Percentiles rank a stretch among this genome's conserved stretches.
Conservation (phyloP, 768 basidiomycete genomes). For the Boletales sp. region DNA sequence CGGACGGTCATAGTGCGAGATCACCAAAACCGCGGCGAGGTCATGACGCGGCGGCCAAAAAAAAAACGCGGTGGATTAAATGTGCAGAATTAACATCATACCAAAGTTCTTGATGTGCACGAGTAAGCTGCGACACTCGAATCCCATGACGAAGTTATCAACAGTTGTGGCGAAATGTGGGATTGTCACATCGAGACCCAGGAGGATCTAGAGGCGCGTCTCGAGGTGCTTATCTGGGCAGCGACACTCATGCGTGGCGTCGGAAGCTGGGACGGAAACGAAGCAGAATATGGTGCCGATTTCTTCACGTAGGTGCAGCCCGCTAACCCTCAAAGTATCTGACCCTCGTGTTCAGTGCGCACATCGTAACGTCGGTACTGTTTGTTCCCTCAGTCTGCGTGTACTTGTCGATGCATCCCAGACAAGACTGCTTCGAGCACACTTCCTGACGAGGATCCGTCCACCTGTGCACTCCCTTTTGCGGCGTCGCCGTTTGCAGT, state of each 20-base stretch:
- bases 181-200: slow-evolving; percentile 34
- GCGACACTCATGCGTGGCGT: slow-evolving; percentile 57
- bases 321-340: not conserved
- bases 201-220: slow-evolving; percentile 43
- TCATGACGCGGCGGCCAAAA: too few species aligned
- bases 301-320: slow-evolving; percentile 55
- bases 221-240: slow-evolving; percentile 63
- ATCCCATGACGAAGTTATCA: slow-evolving; percentile 39
- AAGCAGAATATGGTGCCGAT: slow-evolving; percentile 51
- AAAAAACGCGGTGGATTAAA: too few species aligned
- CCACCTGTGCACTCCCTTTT: slow-evolving; percentile 24
- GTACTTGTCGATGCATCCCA: slow-evolving; percentile 52
- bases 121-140: slow-evolving; percentile 34
- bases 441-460: slow-evolving; percentile 48
- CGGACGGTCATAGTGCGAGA: too few species aligned
- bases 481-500: slow-evolving; percentile 33
- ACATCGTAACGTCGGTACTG: slow-evolving; percentile 64
- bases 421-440: slow-evolving; percentile 52
- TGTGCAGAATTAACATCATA: too few species aligned
- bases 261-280: slow-evolving; percentile 44
- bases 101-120: slow-evolving; percentile 27
- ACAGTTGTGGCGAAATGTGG: slow-evolving; percentile 47
- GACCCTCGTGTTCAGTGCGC: slow-evolving; percentile 44
- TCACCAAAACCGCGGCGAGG: too few species aligned
- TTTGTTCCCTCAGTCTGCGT: slow-evolving; percentile 56